Base-by-base conservation (phyloP, 306 rosid genomes). In the Cucurbita ficifolia region DNA sequence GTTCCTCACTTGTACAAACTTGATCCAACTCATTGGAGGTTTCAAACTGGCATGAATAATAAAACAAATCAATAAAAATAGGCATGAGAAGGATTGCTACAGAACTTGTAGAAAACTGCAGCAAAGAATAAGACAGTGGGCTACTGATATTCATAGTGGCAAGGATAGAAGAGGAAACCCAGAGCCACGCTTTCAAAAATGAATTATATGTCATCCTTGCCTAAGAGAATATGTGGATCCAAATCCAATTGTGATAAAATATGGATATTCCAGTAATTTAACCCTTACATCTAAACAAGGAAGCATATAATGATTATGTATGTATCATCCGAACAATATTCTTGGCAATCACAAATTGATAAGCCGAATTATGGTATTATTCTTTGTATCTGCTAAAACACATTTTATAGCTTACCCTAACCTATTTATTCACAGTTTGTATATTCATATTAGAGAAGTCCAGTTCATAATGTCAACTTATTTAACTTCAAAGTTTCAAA, bases 1-100 rank as follows among this genome's bases (percentile, higher is more conserved):
- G 96, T 75, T 91, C 97, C 76, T 91, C 89, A 19, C 76, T 77
- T 10, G 96, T 87, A 75, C 95, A 89, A 79, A 90, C 78, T 79
- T 83, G 86, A 71, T 83, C 90, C 60, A 85, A 75, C 57, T 89
- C 92, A 76, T 82, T 87, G 3, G 85, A 76, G 82, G 97, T 87
- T 80, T 91, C 97, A 82, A 91, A 89, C 99, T 94, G 90, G 77
- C 43, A 45, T 33, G 73, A 64, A 72, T 76, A 60, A 69, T 76
- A 48, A 48, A 78, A 61, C 3, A 61, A 50, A 40, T 38, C 7
- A 65, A 56, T 76, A 73, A 63, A 59, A 18, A 62, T 40, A 48
- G 36, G n/a, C 63, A 16, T 39, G 46, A 78, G 22, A 70, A 72
- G 52, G 59, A 58, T 42, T 29, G 53, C 53, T 48, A 56, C 29